Percentiles rank a stretch among this genome's conserved stretches.
Evolutionary conservation across 768 basidiomycete genomes (phyloP).

Genomic region (Trametes elegans): DNA sequence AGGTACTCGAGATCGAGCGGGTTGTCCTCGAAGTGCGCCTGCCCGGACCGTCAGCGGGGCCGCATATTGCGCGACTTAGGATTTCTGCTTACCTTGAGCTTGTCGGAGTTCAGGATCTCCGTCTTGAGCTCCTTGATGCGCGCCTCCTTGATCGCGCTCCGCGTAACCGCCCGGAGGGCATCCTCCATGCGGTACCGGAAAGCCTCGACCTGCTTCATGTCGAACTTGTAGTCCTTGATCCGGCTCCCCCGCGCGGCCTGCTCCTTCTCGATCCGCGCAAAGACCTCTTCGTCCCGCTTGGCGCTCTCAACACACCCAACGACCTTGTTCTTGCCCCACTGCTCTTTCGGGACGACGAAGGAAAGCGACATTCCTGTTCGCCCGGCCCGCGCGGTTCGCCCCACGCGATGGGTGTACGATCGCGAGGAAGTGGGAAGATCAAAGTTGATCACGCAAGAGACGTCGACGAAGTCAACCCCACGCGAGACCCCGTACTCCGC

Average conservation of each 20-base stretch:
- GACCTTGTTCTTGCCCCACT: conserved; percentile 74
- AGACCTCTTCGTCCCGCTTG: conserved; percentile 72
- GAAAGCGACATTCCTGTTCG: conserved; percentile 90
- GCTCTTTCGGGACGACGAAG: conserved; percentile 69
- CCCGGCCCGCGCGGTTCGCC: conserved; percentile 95
- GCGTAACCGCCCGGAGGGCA: conserved; percentile 84
- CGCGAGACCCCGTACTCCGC: conserved; percentile 92
- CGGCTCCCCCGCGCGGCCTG: conserved; percentile 57
- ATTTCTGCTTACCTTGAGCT: conserved; percentile 74
- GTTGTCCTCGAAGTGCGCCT: conserved; percentile 99
- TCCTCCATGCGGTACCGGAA: conserved; percentile 99
- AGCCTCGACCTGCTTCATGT: conserved; percentile 94
- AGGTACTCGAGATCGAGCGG: conserved; percentile 90
- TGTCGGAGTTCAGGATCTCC: conserved; percentile 94
- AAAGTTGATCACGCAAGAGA: conserved; percentile 97
- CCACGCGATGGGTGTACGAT: conserved; percentile 93
- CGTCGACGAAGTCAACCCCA: conserved; percentile 95
- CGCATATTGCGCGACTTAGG: neutral
- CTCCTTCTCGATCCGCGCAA: conserved; percentile 72
- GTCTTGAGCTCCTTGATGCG: conserved; percentile 89
- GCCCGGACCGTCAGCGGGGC: too few species aligned
- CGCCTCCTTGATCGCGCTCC: conserved; percentile 84
- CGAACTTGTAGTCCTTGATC: conserved; percentile 89
- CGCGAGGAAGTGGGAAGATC: conserved; percentile 88
- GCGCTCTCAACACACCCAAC: conserved; percentile 70